Evolutionary conservation across 768 basidiomycete species (phyloP).

Genomic region (Neoboletus subvelutipes): DNA sequence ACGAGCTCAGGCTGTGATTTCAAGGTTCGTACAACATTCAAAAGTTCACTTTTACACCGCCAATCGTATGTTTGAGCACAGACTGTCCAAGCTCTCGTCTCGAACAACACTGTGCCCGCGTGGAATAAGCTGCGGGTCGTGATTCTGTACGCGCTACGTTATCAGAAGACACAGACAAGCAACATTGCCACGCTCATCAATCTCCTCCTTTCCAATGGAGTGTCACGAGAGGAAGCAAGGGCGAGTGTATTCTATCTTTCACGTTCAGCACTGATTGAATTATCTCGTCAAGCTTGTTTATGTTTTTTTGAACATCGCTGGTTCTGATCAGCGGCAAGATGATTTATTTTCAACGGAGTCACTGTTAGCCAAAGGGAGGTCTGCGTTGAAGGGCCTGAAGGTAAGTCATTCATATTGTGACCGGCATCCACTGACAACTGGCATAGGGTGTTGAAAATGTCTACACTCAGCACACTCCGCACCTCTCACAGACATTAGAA

Average conservation of each 20-base stretch:
- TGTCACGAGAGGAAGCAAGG: constrained; percentile 72
- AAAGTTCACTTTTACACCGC: not conserved
- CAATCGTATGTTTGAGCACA: constrained; percentile 30
- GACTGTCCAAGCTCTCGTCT: constrained; percentile 81
- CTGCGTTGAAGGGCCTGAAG: constrained; percentile 93
- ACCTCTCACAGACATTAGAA: constrained; percentile 90
- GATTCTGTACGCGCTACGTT: constrained; percentile 89
- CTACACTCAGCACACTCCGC: constrained; percentile 95
- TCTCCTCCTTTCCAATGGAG: constrained; percentile 71
- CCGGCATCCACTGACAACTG: constrained; percentile 6
- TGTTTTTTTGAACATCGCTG: constrained; percentile 87
- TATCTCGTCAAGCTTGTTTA: constrained; percentile 72
- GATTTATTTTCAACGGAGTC: constrained; percentile 97
- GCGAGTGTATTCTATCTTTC: constrained; percentile 34
- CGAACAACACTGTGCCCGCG: constrained; percentile 62
- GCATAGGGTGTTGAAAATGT: constrained; percentile 95
- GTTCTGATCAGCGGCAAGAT: constrained; percentile 94
- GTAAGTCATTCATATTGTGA: constrained; percentile 38
- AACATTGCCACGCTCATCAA: constrained; percentile 82
- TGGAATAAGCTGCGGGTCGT: constrained; percentile 88
- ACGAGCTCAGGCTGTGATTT: constrained; percentile 89
- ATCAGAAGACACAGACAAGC: constrained; percentile 83
- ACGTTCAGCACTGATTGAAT: constrained; percentile 10
- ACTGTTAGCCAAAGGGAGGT: constrained; percentile 89
- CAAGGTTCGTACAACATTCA: constrained; percentile 49